These are phyloP conservation scores for Zalaria sp. DNA, from an alignment of 2,329 filamentous ascomycete species.

Conservation along the genomic window DNA sequence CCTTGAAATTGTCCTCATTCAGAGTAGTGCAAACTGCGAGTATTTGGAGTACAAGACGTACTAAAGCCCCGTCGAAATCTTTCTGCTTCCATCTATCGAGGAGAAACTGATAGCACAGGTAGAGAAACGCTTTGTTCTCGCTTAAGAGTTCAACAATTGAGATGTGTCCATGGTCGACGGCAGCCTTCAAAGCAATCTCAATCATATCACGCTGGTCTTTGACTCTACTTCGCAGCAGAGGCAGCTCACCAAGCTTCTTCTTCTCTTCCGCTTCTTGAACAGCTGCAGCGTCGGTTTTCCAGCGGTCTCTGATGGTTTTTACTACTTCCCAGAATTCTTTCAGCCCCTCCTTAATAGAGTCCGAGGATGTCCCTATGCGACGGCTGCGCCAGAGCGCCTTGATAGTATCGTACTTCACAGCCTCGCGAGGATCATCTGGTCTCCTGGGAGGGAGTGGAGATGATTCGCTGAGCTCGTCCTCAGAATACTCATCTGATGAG, in stretches of 20 bases:
- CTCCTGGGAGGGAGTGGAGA: conserved; percentile 40
- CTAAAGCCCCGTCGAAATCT: conserved; percentile 28
- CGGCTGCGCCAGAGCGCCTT: conserved; percentile 47
- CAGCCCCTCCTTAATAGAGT: conserved; percentile 40
- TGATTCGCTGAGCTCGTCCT: conserved; percentile 37
- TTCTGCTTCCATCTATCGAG: conserved; percentile 31
- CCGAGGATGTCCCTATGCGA: conserved; percentile 32
- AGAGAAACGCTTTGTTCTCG: conserved; percentile 25
- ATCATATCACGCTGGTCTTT: conserved; percentile 43
- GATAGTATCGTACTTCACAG: conserved; percentile 43
- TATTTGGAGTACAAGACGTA: conserved; percentile 32
- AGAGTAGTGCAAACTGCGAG: conserved; percentile 50
- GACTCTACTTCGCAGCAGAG: conserved; percentile 41
- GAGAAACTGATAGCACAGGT: conserved; percentile 33
- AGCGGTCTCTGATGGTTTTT: conserved; percentile 44
- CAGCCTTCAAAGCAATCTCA: conserved; percentile 33
- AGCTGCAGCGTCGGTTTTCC: conserved; percentile 43
- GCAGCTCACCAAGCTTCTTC: conserved; percentile 38
- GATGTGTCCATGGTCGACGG: conserved; percentile 31
- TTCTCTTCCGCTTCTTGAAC: conserved; percentile 45
- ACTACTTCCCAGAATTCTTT: conserved; percentile 45
- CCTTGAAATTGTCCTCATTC: conserved; percentile 44
- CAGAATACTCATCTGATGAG: conserved; percentile 29
- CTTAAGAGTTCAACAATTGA: conserved; percentile 28
- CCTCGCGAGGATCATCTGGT: conserved; percentile 37